Percentiles rank a stretch among this genome's conserved stretches.
Evolutionary conservation across 2,329 filamentous ascomycete species (phyloP).

Genomic region (Sporothrix globosa): DNA sequence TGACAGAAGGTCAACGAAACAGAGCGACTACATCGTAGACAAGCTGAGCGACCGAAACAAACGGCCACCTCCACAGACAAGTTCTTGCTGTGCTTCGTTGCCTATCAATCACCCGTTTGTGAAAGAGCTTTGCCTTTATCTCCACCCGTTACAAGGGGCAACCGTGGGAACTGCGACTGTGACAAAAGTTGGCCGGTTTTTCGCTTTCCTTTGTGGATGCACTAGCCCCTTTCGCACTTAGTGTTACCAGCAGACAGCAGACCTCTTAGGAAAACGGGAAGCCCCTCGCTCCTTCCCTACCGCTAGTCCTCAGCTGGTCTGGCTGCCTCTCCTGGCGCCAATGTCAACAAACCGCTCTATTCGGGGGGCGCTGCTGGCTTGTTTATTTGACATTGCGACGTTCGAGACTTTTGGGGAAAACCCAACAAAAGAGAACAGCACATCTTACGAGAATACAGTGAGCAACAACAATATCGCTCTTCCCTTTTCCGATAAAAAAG

Average conservation of each 20-base stretch:
- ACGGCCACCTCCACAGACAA: neutral
- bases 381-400: slow-evolving; percentile 26
- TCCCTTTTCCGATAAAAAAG: neutral
- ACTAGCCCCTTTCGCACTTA: slow-evolving; percentile 33
- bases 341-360: slow-evolving; percentile 34
- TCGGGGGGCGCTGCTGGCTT: neutral
- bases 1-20: neutral
- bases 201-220: slow-evolving; percentile 6
- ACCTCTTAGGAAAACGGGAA: slow-evolving; percentile 20
- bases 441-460: neutral
- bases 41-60: slow-evolving; percentile 5
- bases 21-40: neutral
- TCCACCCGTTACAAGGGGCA: slow-evolving; percentile 35
- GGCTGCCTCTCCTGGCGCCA: slow-evolving; percentile 33
- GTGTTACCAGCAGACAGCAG: slow-evolving; percentile 25
- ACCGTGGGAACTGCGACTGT: slow-evolving; percentile 29
- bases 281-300: slow-evolving; percentile 25
- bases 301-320: slow-evolving; percentile 31
- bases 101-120: slow-evolving; percentile 11
- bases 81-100: slow-evolving; percentile 2
- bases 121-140: slow-evolving; percentile 10
- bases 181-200: slow-evolving; percentile 20
- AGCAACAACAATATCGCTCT: neutral
- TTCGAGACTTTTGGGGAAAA: slow-evolving; percentile 7
- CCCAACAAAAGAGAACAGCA: neutral